Evolutionary conservation across 2,329 filamentous ascomycete genomes (phyloP).

Genomic region (Fusarium penzigii): DNA sequence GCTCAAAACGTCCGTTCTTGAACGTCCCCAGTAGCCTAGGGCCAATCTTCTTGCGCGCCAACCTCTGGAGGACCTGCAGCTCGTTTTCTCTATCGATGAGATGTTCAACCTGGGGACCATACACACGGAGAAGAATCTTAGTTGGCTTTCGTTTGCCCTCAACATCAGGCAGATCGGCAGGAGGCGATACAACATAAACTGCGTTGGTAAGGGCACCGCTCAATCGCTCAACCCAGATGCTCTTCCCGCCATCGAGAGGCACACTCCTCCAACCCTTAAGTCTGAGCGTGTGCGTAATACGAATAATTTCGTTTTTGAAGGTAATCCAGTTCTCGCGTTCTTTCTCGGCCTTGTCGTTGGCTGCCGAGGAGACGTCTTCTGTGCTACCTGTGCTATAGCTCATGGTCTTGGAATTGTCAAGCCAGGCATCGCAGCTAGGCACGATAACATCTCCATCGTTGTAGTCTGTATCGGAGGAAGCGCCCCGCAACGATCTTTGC

Average conservation of each 20-base stretch:
- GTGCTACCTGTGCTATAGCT: constrained; percentile 62
- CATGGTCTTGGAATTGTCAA: constrained; percentile 90
- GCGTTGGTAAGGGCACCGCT: constrained; percentile 96
- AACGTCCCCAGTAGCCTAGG: constrained; percentile 91
- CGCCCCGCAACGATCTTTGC: constrained; percentile 44
- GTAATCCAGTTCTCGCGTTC: constrained; percentile 76
- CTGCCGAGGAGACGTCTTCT: constrained; percentile 37
- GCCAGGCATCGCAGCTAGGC: constrained; percentile 77
- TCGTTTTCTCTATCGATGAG: constrained; percentile 93
- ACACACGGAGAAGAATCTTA: constrained; percentile 87
- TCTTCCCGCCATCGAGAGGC: constrained; percentile 67
- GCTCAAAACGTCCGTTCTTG: constrained; percentile 91
- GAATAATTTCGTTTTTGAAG: constrained; percentile 92
- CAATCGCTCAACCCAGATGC: constrained; percentile 71
- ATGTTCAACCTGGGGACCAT: constrained; percentile 93
- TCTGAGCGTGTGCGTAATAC: constrained; percentile 82
- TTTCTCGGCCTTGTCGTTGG: constrained; percentile 54
- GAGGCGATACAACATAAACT: constrained; percentile 90
- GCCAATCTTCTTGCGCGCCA: constrained; percentile 90
- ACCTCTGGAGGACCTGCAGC: constrained; percentile 78
- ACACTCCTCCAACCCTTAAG: constrained; percentile 92
- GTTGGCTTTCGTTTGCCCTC: constrained; percentile 48
- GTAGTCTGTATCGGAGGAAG: constrained; percentile 84
- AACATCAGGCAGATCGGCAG: constrained; percentile 54
- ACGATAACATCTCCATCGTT: constrained; percentile 80